phyloP scores from a whole-genome alignment of 768 basidiomycete genomes.

The Lanmaoa pseudosensibilis region DNA sequence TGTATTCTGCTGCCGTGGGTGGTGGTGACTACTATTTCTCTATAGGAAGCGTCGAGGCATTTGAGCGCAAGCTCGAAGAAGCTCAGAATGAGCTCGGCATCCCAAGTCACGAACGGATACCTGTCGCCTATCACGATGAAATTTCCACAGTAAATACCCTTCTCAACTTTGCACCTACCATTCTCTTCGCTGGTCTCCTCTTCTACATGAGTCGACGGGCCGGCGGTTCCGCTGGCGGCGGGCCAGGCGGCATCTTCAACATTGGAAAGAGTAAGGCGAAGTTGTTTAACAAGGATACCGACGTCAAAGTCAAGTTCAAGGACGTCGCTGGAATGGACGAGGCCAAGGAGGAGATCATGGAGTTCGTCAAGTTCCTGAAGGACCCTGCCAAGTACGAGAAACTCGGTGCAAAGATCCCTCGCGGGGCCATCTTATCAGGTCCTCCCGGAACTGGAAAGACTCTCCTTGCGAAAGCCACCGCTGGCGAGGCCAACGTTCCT shows the following conservation, averaged over 20 bases:
- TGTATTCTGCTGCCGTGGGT: constrained; percentile 62
- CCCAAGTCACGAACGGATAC: constrained; percentile 89
- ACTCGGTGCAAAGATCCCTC: constrained; percentile 96
- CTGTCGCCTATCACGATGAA: constrained; percentile 96
- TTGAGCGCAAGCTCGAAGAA: constrained; percentile 92
- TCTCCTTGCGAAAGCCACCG: constrained; percentile 95
- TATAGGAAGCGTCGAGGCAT: constrained; percentile 95
- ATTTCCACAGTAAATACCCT: constrained; percentile 79
- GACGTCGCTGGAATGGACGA: constrained; percentile 99
- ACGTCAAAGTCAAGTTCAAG: constrained; percentile 89
- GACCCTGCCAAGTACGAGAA: constrained; percentile 93
- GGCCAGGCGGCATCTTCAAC: constrained; percentile 90
- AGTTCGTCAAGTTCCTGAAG: constrained; percentile 98
- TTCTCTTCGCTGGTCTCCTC: constrained; percentile 87
- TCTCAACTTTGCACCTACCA: constrained; percentile 92
- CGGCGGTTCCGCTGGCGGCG: constrained; percentile 54
- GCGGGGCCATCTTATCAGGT: constrained; percentile 91
- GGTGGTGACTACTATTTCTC: constrained; percentile 87
- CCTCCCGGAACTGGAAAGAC: constrained; percentile 99
- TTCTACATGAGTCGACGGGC: constrained; percentile 84
- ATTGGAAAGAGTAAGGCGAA: constrained; percentile 95
- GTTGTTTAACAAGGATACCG: constrained; percentile 96
- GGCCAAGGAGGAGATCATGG: constrained; percentile 99
- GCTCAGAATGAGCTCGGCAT: constrained; percentile 92
- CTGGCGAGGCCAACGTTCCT: constrained; percentile 95